Evolutionary conservation across 345 rosid genomes (phyloP).

Genomic region (Kandelia obovata): DNA sequence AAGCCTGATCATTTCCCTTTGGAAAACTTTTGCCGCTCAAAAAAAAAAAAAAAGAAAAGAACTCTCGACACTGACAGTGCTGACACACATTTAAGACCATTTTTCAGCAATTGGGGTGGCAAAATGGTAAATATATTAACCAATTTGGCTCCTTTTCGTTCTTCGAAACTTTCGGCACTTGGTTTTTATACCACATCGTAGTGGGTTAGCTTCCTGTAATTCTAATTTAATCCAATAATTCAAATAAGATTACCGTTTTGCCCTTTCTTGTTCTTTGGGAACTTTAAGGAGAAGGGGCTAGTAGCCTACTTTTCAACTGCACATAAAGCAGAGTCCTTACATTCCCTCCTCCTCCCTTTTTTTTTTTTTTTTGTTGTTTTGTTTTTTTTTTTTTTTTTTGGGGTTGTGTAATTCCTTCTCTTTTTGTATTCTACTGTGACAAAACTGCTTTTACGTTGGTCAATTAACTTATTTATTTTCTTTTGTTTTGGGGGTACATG

Average conservation of each 20-base stretch:
- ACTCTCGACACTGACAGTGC: too few species aligned
- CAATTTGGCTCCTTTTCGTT: too few species aligned
- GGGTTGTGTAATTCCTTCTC: too few species aligned
- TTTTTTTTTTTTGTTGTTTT: too few species aligned
- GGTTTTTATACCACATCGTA: too few species aligned
- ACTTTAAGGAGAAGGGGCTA: not conserved
- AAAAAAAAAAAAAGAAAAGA: too few species aligned
- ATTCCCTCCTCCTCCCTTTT: not conserved
- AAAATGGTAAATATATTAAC: not conserved
- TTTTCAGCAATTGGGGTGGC: not conserved
- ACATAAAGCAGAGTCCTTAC: slow-evolving; percentile 14
- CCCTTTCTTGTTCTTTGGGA: not conserved
- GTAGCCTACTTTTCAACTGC: slow-evolving; percentile 23
- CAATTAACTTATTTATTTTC: too few species aligned
- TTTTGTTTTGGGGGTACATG: not conserved
- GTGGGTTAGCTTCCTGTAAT: too few species aligned
- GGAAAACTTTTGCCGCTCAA: not conserved
- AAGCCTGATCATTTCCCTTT: slow-evolving; percentile 15
- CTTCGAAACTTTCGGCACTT: too few species aligned
- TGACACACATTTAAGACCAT: not conserved
- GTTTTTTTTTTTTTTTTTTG: too few species aligned
- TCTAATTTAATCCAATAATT: too few species aligned
- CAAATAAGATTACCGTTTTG: not conserved
- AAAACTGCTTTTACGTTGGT: too few species aligned
- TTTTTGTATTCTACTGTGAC: not conserved